Base-by-base conservation (phyloP, 2,329 filamentous ascomycete species). In the Exophiala aquamarina region DNA sequence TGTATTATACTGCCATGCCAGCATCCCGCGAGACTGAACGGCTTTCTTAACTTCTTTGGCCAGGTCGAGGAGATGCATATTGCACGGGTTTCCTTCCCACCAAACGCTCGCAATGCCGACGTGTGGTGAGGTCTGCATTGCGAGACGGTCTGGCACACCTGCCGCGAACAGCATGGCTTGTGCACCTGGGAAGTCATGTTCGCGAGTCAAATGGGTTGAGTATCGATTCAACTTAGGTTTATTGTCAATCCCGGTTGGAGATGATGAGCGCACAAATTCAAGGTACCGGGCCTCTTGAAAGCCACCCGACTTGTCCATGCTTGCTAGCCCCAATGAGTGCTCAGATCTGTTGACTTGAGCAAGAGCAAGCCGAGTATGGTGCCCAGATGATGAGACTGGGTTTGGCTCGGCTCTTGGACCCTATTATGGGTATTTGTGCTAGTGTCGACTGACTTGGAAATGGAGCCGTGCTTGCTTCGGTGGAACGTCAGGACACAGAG, bases 11-110 rank as follows among this genome's bases (percentile, higher is more conserved):
- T 95, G 89, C 90, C 90, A 97, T 34, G 82, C 91, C 18, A 97
- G 76, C 88, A 96, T 95, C 18, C 84, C 86, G 61, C 91, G 81
- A 60, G 87, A 87, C 59, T 86, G 75, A 2, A 96, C 78, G 1
- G 87, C 80, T 58, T 82, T 83, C 70, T 96, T 97, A 60, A 93
- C 87, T 38, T 88, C 87, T 63, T 89, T 90, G 28, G 87, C 92
- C 53, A 97, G 79, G 57, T 95, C 89, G 50, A 94, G 78, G 55
- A 97, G 83, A 85, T 73, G 61, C 64, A 72, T 69, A 44, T 95
- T 95, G 82, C 91, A 96, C 29, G 92, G 89, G 65, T 96, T 96
- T 20, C 92, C 92, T 70, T 96, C 90, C 91, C 91, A 97, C 91
- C 91, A 96, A 3, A 96, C 88, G 4, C 87, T 90, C 6, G 90